Conservation (phyloP, 805 yeast genomes). For the Candida boidinii region DNA sequence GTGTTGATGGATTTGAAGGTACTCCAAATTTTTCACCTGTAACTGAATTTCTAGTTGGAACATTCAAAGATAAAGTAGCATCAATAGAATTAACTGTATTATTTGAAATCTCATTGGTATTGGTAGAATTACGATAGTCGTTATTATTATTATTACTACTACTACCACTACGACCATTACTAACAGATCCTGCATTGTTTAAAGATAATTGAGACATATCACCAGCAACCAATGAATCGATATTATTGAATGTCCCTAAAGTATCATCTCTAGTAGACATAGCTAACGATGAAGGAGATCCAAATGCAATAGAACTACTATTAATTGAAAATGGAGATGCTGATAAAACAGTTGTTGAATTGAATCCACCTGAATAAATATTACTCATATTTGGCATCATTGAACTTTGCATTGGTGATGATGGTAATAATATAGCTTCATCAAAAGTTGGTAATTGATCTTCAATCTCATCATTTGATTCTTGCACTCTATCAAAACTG, state of each 20-base stretch:
- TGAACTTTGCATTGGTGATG: constrained; percentile 31
- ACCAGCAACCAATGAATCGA: constrained; percentile 13
- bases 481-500: constrained; percentile 1
- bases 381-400: constrained; percentile 20
- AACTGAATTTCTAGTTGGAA: no score
- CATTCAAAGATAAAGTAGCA: no score
- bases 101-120: constrained; percentile 2
- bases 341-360: constrained; percentile 20
- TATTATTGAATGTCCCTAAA: constrained; percentile 10
- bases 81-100: no score
- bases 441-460: constrained; percentile 53
- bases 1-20: no score
- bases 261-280: constrained; percentile 6
- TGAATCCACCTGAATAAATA: constrained; percentile 27
- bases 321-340: constrained; percentile 30
- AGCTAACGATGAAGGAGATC: background rate
- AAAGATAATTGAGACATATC: constrained; percentile 4
- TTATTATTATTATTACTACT: no score
- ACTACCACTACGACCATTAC: no score
- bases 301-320: background rate
- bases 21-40: no score
- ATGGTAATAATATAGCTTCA: constrained; percentile 45
- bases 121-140: background rate
- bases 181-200: background rate
- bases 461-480: no score